phyloP scores from a whole-genome alignment of 139 green algal genomes.

The Astrephomene gubernaculifera region DNA sequence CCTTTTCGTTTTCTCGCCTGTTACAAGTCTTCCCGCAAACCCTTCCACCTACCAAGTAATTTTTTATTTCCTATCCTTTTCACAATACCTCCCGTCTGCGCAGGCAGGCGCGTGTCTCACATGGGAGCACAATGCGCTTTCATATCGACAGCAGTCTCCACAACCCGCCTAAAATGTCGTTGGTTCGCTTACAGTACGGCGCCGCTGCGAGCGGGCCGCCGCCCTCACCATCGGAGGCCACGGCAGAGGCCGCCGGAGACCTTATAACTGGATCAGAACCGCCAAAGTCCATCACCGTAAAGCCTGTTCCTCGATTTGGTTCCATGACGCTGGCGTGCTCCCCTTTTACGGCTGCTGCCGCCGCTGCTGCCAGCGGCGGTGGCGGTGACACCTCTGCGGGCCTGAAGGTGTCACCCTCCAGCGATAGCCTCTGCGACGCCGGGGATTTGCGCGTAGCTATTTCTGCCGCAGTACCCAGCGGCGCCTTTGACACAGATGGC shows the following conservation, averaged over 20 bases:
- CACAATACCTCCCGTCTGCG: not conserved
- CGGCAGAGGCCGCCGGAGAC: no score
- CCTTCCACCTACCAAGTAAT: not conserved
- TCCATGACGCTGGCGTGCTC: not conserved
- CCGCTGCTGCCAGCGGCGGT: not conserved
- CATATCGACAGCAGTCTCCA: not conserved
- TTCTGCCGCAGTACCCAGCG: not conserved
- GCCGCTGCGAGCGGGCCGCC: not conserved
- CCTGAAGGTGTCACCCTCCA: not conserved
- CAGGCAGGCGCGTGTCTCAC: slow-evolving; percentile 15
- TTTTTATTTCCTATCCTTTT: not conserved
- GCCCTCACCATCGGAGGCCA: not conserved
- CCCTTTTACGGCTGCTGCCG: not conserved
- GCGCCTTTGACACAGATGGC: not conserved
- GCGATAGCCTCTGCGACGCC: not conserved
- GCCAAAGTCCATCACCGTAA: slow-evolving; percentile 2
- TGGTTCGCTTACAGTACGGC: slow-evolving; percentile 9
- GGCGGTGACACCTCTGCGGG: not conserved
- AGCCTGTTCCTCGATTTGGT: not conserved
- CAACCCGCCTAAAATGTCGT: not conserved
- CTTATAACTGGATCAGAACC: no score
- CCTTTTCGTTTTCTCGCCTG: not conserved
- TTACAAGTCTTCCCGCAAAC: not conserved
- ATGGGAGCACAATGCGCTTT: not conserved
- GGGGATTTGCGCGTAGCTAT: not conserved